Conservation (phyloP, 345 rosid genomes). For the Reutealis trisperma region DNA sequence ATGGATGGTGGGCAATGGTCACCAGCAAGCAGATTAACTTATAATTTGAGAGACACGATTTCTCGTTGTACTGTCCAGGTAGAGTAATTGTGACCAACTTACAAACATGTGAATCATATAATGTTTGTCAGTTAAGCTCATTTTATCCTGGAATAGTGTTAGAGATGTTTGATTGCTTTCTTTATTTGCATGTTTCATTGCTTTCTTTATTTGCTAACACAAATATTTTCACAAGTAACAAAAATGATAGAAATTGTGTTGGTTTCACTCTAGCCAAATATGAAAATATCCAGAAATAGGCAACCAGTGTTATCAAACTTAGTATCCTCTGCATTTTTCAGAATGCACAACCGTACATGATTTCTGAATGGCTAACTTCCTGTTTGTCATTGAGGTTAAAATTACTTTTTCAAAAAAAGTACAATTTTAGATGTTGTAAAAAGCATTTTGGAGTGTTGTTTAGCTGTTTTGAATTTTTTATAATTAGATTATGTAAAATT, state of each 20-base stretch:
- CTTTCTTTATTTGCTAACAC: too few species aligned
- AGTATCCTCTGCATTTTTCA: not conserved
- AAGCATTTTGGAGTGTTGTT: too few species aligned
- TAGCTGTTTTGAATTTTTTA: too few species aligned
- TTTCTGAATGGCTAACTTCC: not conserved
- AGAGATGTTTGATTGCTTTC: too few species aligned
- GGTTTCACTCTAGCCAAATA: too few species aligned
- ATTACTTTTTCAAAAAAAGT: too few species aligned
- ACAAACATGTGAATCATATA: not conserved
- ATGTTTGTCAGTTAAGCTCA: not conserved
- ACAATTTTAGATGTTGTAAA: too few species aligned
- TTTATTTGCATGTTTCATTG: too few species aligned
- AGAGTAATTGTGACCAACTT: not conserved
- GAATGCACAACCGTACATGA: not conserved
- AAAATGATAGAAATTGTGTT: too few species aligned
- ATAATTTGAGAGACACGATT: slow-evolving; percentile 34
- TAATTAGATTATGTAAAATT: too few species aligned
- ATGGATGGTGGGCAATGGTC: slow-evolving; percentile 44
- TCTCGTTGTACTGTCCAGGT: slow-evolving; percentile 41
- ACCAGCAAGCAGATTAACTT: slow-evolving; percentile 26
- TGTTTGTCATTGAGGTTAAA: too few species aligned
- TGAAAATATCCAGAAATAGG: not conserved
- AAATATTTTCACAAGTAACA: too few species aligned
- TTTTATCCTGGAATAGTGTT: not conserved
- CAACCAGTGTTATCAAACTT: not conserved